These are phyloP conservation scores for Arxiozyma bovina DNA, from an alignment of 1,139 yeast genomes.

Conservation along the genomic window DNA sequence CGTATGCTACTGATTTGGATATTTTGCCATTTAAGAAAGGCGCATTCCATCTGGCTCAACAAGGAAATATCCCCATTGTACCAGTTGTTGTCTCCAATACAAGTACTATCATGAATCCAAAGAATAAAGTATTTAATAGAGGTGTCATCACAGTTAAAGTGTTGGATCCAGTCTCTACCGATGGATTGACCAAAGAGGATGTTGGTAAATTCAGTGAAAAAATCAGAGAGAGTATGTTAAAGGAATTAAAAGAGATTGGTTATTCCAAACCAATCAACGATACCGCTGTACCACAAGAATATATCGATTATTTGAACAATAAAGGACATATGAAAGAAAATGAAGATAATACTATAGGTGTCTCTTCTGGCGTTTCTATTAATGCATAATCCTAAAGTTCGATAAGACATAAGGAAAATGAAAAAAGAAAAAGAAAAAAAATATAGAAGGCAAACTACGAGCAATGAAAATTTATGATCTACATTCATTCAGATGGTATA, in stretches of 20 bases:
- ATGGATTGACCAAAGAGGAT: conserved; percentile 51
- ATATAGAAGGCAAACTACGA: no score
- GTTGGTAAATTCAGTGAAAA: conserved; percentile 42
- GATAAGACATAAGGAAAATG: no score
- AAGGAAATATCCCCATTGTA: conserved; percentile 79
- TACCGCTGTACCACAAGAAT: conserved; percentile 23
- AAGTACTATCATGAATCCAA: conserved; percentile 58
- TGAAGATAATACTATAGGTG: background rate
- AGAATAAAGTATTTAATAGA: conserved; percentile 45
- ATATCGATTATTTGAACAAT: background rate
- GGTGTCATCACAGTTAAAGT: conserved; percentile 64
- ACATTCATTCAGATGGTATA: no score
- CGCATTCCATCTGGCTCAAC: conserved; percentile 93
- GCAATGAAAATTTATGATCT: no score
- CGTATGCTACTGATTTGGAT: conserved; percentile 57
- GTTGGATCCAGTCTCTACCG: conserved; percentile 57
- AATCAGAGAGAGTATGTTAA: conserved; percentile 36
- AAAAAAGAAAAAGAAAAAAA: no score
- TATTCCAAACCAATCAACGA: conserved; percentile 33
- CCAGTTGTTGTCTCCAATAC: conserved; percentile 86
- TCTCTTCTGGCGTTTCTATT: conserved; percentile 1
- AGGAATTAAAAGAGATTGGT: conserved; percentile 36
- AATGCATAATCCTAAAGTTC: background rate
- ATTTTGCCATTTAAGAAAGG: conserved; percentile 91
- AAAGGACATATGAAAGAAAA: background rate